These are phyloP conservation scores for Dissoconium aciculare DNA, from an alignment of 2,329 filamentous ascomycete genomes.

Conservation along the genomic window DNA sequence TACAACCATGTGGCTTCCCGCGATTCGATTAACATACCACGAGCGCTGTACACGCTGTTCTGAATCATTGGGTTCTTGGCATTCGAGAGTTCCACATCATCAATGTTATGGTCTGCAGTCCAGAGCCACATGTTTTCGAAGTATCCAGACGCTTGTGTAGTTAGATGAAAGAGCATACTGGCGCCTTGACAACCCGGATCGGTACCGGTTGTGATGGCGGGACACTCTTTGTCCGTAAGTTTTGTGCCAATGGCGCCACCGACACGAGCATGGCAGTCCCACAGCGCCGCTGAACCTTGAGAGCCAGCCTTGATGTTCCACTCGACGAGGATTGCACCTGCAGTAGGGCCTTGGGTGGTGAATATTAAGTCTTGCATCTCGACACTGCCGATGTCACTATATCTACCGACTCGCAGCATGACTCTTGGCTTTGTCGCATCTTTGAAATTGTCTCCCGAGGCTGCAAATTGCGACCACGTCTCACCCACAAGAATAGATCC, in stretches of 20 bases:
- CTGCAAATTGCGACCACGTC: background rate
- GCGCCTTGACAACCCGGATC: no score
- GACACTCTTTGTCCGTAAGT: no score
- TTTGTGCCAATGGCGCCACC: background rate
- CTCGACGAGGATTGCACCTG: constrained; percentile 3
- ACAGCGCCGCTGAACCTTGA: background rate
- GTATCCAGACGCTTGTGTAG: background rate
- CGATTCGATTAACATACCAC: constrained; percentile 60
- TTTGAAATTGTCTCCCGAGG: background rate
- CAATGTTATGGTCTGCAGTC: no score
- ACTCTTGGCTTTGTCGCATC: constrained; percentile 1
- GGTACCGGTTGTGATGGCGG: no score
- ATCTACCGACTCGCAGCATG: constrained; percentile 1
- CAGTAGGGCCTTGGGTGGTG: constrained; percentile 1
- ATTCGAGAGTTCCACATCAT: no score
- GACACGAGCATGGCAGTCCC: constrained; percentile 1
- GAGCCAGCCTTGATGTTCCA: constrained; percentile 2
- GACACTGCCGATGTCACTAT: background rate
- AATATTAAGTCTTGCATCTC: constrained; percentile 3
- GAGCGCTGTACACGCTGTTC: constrained; percentile 73
- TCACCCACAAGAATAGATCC: background rate
- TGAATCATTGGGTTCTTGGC: no score
- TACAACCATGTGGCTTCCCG: constrained; percentile 37
- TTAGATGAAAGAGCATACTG: background rate
- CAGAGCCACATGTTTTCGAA: background rate